Evolutionary conservation across 1,284 basidiomycete species (phyloP), one percentile per base, ranked within the genome.

Genomic region (Rhodotorula sp.): DNA sequence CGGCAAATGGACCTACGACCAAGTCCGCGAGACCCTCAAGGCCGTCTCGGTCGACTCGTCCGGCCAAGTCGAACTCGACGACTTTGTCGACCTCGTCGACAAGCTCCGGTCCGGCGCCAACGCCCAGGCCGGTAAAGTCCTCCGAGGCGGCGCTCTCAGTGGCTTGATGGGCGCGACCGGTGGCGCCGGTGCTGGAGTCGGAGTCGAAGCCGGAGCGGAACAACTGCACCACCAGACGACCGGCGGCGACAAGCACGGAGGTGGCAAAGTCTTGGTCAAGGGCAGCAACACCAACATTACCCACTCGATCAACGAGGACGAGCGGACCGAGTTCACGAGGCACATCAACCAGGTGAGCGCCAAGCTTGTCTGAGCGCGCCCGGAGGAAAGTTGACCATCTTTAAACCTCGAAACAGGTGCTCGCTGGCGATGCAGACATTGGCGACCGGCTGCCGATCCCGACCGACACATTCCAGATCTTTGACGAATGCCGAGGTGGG

Each of bases 221-320:
- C 20, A 23, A 7, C 26, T 56, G 26, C 54, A 56, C 26, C 34
- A 54, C 31, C 66, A 56, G 52, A 57, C 34, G 54, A 63, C 62
- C 49, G 63, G 67, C 3, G 81, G 79, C 54, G 74, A 77, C 49
- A 79, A 79, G 14, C 78, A 52, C 14, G 65, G 79, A 72, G 86
- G 86, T 74, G 95, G 95, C 56, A 96, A 95, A 80, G 93, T 98
- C 69, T 92, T 92, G 3, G 92, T 99, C 58, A 90, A 93, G 80
- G 97, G 96, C 59, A 92, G 93, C 3, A 97, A 94, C 78, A 92
- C 92, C 64, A 98, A 95, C 82, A 91, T 93, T 70, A 93, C 92
- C 83, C 96, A 99, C 84, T 97, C 96, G 57, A 92, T 99, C 83
- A 97, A 98, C 83, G 93, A 98, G 82, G 96, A 99, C 82, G 96